Percentiles rank a stretch among this genome's conserved stretches.
phyloP scores from a whole-genome alignment of 768 basidiomycete species.

The Paxillus ammoniavirescens region DNA sequence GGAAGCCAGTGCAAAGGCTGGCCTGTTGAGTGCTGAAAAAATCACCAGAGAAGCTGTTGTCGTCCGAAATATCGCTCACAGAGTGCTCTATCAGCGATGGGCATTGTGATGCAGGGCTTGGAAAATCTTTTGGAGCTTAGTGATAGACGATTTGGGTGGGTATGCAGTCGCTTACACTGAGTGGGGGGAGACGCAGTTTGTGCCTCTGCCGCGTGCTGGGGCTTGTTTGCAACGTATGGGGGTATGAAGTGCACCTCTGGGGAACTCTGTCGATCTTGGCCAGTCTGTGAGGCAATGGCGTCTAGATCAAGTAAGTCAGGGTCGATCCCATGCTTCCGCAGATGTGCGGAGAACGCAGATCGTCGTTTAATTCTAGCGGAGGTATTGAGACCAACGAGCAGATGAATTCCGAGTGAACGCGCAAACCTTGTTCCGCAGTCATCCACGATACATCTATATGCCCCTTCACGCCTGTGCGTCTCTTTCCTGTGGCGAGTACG shows the following conservation, averaged over 20 bases:
- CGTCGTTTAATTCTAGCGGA: slow-evolving; percentile 59
- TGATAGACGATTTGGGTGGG: not conserved
- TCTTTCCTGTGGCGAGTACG: slow-evolving; percentile 64
- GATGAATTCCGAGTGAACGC: not conserved
- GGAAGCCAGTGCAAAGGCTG: not conserved
- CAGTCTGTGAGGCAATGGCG: slow-evolving; percentile 22
- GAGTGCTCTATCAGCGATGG: not conserved
- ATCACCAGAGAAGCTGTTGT: slow-evolving; percentile 3
- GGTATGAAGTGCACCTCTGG: slow-evolving; percentile 17
- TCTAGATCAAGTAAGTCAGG: slow-evolving; percentile 16
- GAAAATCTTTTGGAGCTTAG: slow-evolving; percentile 17
- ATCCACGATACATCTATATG: slow-evolving; percentile 43
- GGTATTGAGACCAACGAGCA: not conserved
- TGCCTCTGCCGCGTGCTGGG: slow-evolving; percentile 1
- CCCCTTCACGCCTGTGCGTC: slow-evolving; percentile 43
- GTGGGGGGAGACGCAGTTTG: slow-evolving; percentile 6
- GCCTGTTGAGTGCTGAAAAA: slow-evolving; percentile 5
- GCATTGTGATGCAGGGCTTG: not conserved
- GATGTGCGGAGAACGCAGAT: slow-evolving; percentile 54
- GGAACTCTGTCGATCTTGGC: not conserved
- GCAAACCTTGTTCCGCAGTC: slow-evolving; percentile 50
- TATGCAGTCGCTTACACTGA: slow-evolving; percentile 9
- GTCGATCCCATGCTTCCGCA: slow-evolving; percentile 47
- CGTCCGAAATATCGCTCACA: not conserved
- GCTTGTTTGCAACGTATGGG: slow-evolving; percentile 1